Evolutionary conservation across 108 stramenopile genomes (phyloP), one percentile per base, ranked within the genome.

Genomic region (Pseudonitzschia multiseries): DNA sequence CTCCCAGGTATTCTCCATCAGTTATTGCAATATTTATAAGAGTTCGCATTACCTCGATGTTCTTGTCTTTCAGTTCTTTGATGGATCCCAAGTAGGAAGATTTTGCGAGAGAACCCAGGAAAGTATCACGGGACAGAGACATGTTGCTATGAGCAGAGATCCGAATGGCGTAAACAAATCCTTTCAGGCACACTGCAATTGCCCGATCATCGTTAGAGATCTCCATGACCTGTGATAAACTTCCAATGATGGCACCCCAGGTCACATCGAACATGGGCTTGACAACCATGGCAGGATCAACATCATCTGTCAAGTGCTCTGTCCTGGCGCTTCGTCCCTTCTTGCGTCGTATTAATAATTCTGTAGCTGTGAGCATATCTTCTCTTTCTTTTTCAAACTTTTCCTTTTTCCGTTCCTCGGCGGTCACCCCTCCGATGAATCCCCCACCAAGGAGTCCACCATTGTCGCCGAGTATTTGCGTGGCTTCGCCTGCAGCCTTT

Each of bases 201-300:
- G 85, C 78, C 20, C 86, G 69, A 6, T 87, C 89, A 9, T 87
- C 90, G 76, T 95, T 93, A 18, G 89, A 87, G 12, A 88, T 88
- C 74, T 96, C 93, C 83, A 97, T 87, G n/a, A 89, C 92, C 46
- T 95, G 96, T 12, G 96, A 96, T 68, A 99, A 97, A 8, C 91
- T 96, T 6, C 96, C 96, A 31, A 98, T 78, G 61, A 96, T 89
- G 40, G 99, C 96, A 18, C 96, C 97, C 99, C 99, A 99, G 10
- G 96, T 91, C 24, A 98, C 97, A 48, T 97, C 97, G 73, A 97
- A 97, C 99, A 99, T 98, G 29, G 99, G 95, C n/a, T n/a, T n/a
- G n/a, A n/a, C n/a, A n/a, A n/a, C n/a, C n/a, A n/a, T n/a, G n/a
- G n/a, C n/a, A n/a, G n/a, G n/a, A n/a, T n/a, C n/a, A n/a, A n/a